A percentile compares a stretch with the other conserved stretches of the same genome.
Evolutionary conservation across 2,329 filamentous ascomycete genomes (phyloP).

Genomic region (Colletotrichum paranaense): DNA sequence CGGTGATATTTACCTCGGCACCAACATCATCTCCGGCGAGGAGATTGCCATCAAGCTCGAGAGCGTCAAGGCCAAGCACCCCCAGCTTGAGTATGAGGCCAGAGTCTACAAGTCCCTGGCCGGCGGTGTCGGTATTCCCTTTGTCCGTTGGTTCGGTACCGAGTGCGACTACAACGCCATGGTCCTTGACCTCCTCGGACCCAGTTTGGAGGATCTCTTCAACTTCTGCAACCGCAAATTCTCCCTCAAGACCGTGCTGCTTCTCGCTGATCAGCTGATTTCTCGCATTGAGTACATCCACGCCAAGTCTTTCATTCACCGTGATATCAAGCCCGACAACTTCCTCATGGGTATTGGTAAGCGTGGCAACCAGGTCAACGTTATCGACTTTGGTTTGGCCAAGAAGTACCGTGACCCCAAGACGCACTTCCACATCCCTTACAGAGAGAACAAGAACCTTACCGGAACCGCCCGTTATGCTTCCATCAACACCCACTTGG

Average conservation of each 20-base stretch:
- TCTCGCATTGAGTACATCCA: slow-evolving; percentile 99
- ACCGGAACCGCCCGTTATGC: slow-evolving; percentile 98
- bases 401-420: slow-evolving; percentile 99
- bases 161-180: slow-evolving; percentile 99
- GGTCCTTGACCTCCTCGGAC: slow-evolving; percentile 96
- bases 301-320: slow-evolving; percentile 99
- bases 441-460: slow-evolving; percentile 99
- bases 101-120: slow-evolving; percentile 92
- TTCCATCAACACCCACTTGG: slow-evolving; percentile 98
- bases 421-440: slow-evolving; percentile 99
- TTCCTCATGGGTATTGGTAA: slow-evolving; percentile 99
- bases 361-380: slow-evolving; percentile 99
- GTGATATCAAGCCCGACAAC: slow-evolving; percentile 99
- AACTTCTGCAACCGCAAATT: slow-evolving; percentile 99
- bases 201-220: slow-evolving; percentile 97
- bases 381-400: slow-evolving; percentile 98
- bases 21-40: slow-evolving; percentile 99
- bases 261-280: slow-evolving; percentile 97
- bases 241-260: slow-evolving; percentile 96
- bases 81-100: slow-evolving; percentile 98
- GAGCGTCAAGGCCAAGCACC: slow-evolving; percentile 99
- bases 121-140: slow-evolving; percentile 96
- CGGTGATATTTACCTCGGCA: slow-evolving; percentile 98
- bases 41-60: slow-evolving; percentile 99
- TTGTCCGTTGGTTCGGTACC: slow-evolving; percentile 99